Conservation (phyloP, 257 asterid species). For the Nicotiana benthamiana region DNA sequence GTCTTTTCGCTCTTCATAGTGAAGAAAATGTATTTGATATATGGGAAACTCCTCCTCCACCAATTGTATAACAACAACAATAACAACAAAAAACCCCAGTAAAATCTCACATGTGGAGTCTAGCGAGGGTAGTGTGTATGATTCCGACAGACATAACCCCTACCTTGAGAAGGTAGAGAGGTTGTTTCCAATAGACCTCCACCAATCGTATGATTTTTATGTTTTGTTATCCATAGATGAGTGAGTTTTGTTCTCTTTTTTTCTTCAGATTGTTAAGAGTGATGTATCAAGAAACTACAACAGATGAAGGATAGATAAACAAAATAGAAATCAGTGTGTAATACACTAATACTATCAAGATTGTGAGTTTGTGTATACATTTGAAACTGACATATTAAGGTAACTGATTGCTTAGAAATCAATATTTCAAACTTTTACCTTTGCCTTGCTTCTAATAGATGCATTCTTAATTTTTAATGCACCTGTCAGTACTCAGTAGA, state of each 20-base stretch:
- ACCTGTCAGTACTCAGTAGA: neutral
- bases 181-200: constrained; percentile 13
- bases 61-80: constrained; percentile 36
- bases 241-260: constrained; percentile 3
- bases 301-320: constrained; percentile 12
- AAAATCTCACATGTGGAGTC: too few species aligned
- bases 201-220: constrained; percentile 43
- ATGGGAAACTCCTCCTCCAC: constrained; percentile 76
- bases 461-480: constrained; percentile 7
- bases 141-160: too few species aligned
- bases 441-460: constrained; percentile 25
- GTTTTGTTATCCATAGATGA: neutral
- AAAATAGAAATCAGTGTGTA: neutral
- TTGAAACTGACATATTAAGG: constrained; percentile 16
- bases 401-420: constrained; percentile 39
- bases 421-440: constrained; percentile 10
- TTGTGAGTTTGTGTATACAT: constrained; percentile 24
- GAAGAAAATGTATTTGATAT: constrained; percentile 84
- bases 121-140: too few species aligned
- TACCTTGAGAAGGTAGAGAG: too few species aligned
- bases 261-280: constrained; percentile 15
- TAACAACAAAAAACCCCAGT: too few species aligned
- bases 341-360: constrained; percentile 3
- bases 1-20: constrained; percentile 77
- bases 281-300: constrained; percentile 2